Percentiles rank a stretch among this genome's conserved stretches.
These are phyloP conservation scores for Prunus armeniaca DNA, from an alignment of 306 rosid genomes.

Conservation along the genomic window DNA sequence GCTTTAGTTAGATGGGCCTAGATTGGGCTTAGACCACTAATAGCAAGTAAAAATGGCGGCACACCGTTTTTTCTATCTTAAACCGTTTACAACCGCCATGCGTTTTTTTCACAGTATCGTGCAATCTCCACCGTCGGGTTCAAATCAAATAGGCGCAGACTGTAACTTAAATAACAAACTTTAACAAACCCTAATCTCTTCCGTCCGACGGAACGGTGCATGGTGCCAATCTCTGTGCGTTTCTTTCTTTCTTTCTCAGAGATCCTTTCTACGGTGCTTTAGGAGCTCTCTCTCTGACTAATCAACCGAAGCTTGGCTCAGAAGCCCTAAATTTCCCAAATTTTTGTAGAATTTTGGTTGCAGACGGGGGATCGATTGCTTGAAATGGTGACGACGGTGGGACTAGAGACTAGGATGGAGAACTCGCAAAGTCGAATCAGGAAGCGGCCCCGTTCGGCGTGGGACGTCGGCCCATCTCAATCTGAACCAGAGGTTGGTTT, in stretches of 20 bases:
- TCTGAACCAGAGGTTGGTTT: slow-evolving; percentile 54
- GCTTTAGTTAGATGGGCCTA: no score
- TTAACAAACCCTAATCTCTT: background rate
- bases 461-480: slow-evolving; percentile 73
- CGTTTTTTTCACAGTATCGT: background rate
- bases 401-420: slow-evolving; percentile 44
- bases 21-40: no score
- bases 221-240: background rate
- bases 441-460: slow-evolving; percentile 76
- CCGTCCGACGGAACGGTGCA: background rate
- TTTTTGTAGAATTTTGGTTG: slow-evolving; percentile 21
- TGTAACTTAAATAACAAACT: background rate
- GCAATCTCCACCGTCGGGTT: background rate
- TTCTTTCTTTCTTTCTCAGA: background rate
- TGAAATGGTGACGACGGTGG: slow-evolving; percentile 36
- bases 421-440: slow-evolving; percentile 50
- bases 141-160: background rate
- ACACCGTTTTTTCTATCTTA: no score
- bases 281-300: background rate
- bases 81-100: background rate
- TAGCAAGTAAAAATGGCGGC: no score
- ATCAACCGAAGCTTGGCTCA: background rate
- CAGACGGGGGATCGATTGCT: slow-evolving; percentile 21
- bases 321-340: slow-evolving; percentile 22
- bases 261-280: no score